Percentiles rank a stretch among this genome's conserved stretches.
phyloP scores from a whole-genome alignment of 148 eudicot genomes.

The Arbutus unedo region DNA sequence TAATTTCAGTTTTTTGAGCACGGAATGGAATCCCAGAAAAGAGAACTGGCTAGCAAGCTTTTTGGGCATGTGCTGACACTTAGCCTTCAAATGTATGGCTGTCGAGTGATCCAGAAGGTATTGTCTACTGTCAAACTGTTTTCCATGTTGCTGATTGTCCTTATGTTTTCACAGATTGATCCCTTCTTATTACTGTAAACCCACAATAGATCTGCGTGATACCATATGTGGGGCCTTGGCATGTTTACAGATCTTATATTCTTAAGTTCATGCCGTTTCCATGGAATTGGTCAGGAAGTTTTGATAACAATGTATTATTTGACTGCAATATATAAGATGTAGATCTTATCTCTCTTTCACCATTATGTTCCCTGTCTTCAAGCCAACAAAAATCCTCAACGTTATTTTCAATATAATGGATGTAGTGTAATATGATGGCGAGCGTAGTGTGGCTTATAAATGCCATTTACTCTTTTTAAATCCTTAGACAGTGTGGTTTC shows the following conservation, averaged over 20 bases:
- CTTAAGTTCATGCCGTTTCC: background rate
- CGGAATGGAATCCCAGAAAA: slow-evolving; percentile 67
- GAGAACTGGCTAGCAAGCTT: slow-evolving; percentile 73
- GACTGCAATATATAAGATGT: background rate
- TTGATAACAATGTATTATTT: background rate
- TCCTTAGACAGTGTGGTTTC: background rate
- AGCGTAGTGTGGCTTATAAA: background rate
- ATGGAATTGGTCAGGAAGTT: background rate
- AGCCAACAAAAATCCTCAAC: background rate
- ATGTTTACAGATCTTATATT: background rate
- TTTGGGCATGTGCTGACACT: slow-evolving; percentile 73
- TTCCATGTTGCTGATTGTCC: background rate
- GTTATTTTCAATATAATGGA: background rate
- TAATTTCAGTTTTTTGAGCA: slow-evolving; percentile 77
- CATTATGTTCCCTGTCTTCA: background rate
- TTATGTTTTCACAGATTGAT: background rate
- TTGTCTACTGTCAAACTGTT: background rate
- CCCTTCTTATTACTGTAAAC: too few species aligned
- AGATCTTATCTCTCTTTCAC: background rate
- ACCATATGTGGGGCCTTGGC: slow-evolving; percentile 3
- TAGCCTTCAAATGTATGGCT: slow-evolving; percentile 98
- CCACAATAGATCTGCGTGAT: background rate
- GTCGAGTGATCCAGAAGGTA: slow-evolving; percentile 98
- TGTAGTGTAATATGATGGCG: background rate
- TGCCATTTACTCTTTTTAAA: background rate